Conservation (phyloP, 192 early-diverging fungal genomes). For the Linnemannia hyalina region DNA sequence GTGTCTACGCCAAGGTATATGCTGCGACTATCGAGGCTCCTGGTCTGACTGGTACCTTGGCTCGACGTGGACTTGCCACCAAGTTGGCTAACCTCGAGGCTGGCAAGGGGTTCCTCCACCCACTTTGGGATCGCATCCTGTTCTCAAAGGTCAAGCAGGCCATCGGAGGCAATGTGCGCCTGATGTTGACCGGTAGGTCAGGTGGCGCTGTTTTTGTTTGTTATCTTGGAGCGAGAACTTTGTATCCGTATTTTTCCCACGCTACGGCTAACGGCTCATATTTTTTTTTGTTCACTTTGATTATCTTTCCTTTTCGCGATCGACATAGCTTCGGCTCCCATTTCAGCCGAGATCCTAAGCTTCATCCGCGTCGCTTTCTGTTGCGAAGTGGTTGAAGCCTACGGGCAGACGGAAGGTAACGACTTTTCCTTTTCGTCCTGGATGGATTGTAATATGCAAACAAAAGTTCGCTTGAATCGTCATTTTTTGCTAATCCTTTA, state of each 20-base stretch:
- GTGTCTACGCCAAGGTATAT: constrained; percentile 86
- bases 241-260: neutral
- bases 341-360: constrained; percentile 81
- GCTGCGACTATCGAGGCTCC: constrained; percentile 69
- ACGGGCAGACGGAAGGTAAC: constrained; percentile 88
- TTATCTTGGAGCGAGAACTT: neutral
- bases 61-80: constrained; percentile 67
- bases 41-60: constrained; percentile 72
- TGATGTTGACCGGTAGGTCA: constrained; percentile 78
- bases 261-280: neutral
- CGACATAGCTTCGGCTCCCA: constrained; percentile 77
- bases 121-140: constrained; percentile 91
- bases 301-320: neutral
- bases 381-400: constrained; percentile 84
- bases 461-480: too few relatives aligned
- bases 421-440: neutral
- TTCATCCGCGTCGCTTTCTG: constrained; percentile 89
- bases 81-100: constrained; percentile 74
- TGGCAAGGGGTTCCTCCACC: constrained; percentile 75
- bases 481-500: neutral
- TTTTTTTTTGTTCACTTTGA: neutral
- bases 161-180: constrained; percentile 86
- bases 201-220: neutral
- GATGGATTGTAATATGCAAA: too few relatives aligned
- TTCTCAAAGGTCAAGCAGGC: constrained; percentile 81